Base-by-base conservation (phyloP, 768 basidiomycete species). In the Russula ochroleuca region DNA sequence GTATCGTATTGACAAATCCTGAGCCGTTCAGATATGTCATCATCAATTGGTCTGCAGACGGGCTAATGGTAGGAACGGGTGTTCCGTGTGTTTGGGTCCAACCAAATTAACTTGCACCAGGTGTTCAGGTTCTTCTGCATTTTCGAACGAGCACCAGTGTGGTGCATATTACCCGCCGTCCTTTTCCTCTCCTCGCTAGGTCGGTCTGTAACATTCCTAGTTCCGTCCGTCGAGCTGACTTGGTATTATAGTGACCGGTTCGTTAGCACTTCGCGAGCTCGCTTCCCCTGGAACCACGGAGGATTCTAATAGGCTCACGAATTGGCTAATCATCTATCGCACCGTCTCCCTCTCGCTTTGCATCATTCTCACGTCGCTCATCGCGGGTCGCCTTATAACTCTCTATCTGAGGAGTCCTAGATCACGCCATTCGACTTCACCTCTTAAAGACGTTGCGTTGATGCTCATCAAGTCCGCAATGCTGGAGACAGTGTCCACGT, bases 31-130 rank as follows among this genome's bases (percentile, higher is more conserved):
- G 73, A 61, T 73, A 73, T 57, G 54, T 75, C 2, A 45, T 67
- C 17, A 57, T 74, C 49, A 75, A 70, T 57, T 74, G 73, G 74
- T 56, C 70, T 1, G 64, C 69, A 13, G 74, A 75, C 45, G 70
- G 69, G 17, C 55, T 74, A 33, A 38, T 75, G 57, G 74, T 74
- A 65, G 19, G 58, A 33, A 33, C 8, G 7, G 19, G 38, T 23
- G 6, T 47, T 13, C 38, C 31, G 15, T 23, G 38, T 45, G 8
- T 41, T 45, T 13, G 11, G 37, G 19, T 10, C 40, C 4, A 19
- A 37, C 33, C 48, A 23, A 23, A 13, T 21, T 43, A 6, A 54
- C 40, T 28, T 43, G 53, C 2, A 17, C 15, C 41, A 67, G 57
- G 31, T 65, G 28, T 55, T 55, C 58, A 50, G 63, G 21, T 59